Base-by-base conservation (phyloP, 2,329 filamentous ascomycete species). In the Hymenoscyphus fraxineus region DNA sequence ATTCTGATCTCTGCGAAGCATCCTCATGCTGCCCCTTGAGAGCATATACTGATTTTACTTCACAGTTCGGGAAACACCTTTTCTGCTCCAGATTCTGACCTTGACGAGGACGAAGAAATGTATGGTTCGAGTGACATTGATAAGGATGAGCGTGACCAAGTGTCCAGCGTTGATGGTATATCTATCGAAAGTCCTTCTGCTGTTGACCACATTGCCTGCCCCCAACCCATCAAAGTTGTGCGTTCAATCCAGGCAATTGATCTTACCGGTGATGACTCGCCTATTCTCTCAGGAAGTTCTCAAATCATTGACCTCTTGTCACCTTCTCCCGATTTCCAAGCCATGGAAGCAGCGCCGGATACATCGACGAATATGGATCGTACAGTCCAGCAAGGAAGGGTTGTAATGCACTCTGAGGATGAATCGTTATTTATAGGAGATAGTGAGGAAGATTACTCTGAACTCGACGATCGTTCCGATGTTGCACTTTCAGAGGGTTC, bases 251-350 rank as follows among this genome's bases (percentile, higher is more conserved):
- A 69, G 41, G 56, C 69, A 13, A 75, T 75, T 35, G 74, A 75
- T 60, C 68, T 74, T 40, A 75, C 73, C n/a, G 54, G 68, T 58
- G 68, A 75, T 55, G 73, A 75, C 44, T 70, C 67, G 59, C 65
- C 69, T 58, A 47, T 58, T 6, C 47, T 61, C 6, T 54, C 64
- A 13, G 51, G 56, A 12, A 15, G 15, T 7, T 62, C 64, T 16
- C 61, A 63, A 19, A 61, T 61, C 31, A 65, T 69, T 15, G 68
- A 68, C 58, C 64, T 68, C 13, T 69, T 10, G 15, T 16, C 32
- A 59, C 57, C 57, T 19, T 35, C 57, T 27, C 19, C 38, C 32
- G n/a, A 39, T 19, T 51, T 19, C 7, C 44, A 19, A 22, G 12
- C n/a, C 27, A 57, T 32, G 54, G 54, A 57, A 57, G 54, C 54